These are phyloP conservation scores for Lecanicillium sp. DNA, from an alignment of 2,329 filamentous ascomycete species.

Conservation along the genomic window DNA sequence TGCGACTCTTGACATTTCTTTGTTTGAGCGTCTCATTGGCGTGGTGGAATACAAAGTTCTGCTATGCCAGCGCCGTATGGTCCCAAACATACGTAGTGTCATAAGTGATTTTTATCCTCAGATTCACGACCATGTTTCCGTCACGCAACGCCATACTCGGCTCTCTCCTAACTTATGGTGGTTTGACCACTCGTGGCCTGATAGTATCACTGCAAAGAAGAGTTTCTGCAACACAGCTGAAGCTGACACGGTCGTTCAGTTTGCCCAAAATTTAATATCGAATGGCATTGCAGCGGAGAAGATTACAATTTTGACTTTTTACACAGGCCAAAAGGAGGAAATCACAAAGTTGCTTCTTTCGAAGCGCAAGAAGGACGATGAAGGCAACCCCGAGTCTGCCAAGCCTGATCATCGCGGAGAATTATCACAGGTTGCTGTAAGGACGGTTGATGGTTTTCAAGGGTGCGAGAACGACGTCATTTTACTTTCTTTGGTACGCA, in stretches of 20 bases:
- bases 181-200: slow-evolving; percentile 48
- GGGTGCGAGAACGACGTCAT: slow-evolving; percentile 86
- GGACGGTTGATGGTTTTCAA: slow-evolving; percentile 83
- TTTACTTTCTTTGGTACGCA: slow-evolving; percentile 72
- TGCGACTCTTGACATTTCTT: slow-evolving; percentile 65
- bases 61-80: slow-evolving; percentile 56
- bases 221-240: slow-evolving; percentile 59
- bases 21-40: slow-evolving; percentile 71
- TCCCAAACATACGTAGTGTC: slow-evolving; percentile 33
- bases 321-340: slow-evolving; percentile 68
- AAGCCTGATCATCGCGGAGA: slow-evolving; percentile 29
- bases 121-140: slow-evolving; percentile 35
- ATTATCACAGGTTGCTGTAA: slow-evolving; percentile 36
- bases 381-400: too few species aligned
- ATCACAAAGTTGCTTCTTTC: slow-evolving; percentile 38
- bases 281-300: slow-evolving; percentile 52
- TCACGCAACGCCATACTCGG: slow-evolving; percentile 34
- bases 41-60: slow-evolving; percentile 56
- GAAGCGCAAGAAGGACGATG: too few species aligned
- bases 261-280: slow-evolving; percentile 62
- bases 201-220: slow-evolving; percentile 50
- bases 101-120: slow-evolving; percentile 38
- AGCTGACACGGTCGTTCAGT: slow-evolving; percentile 65
- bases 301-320: slow-evolving; percentile 81
- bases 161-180: slow-evolving; percentile 26